These are phyloP conservation scores for Malassezia pachydermatis DNA, from an alignment of 1,284 basidiomycete genomes.

Conservation along the genomic window DNA sequence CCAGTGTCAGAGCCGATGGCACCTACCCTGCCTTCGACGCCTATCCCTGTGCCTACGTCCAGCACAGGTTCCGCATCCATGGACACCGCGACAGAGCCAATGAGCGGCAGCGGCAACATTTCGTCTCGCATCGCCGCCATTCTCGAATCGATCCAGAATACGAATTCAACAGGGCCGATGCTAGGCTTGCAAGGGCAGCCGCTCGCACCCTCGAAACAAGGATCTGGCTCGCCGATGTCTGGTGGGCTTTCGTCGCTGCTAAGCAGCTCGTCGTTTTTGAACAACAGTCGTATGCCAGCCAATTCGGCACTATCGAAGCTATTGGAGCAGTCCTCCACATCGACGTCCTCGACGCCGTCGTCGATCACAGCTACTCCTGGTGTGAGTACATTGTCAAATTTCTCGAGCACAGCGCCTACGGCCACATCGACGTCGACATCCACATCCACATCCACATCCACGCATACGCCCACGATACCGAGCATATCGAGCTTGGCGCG, in stretches of 20 bases:
- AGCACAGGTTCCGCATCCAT: neutral
- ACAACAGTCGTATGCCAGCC: constrained; percentile 2
- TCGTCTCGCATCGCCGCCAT: constrained; percentile 19
- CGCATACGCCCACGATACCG: neutral
- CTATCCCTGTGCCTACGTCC: neutral
- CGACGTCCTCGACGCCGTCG: neutral
- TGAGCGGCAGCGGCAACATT: constrained; percentile 7
- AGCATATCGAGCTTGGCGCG: too few species aligned
- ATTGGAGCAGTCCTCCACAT: constrained; percentile 4
- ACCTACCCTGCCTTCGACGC: neutral
- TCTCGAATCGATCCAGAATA: constrained; percentile 15
- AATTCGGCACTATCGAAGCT: constrained; percentile 14
- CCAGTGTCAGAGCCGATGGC: too few species aligned
- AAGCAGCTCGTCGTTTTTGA: constrained; percentile 1
- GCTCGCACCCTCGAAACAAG: constrained; percentile 13
- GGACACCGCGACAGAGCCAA: neutral
- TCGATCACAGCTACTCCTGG: too few species aligned
- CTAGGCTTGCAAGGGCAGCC: constrained; percentile 16
- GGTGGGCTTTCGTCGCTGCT: constrained; percentile 12
- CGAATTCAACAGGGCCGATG: constrained; percentile 14
- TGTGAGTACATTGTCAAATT: neutral
- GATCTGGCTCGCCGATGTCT: neutral
- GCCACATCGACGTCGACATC: neutral
- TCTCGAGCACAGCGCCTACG: neutral
- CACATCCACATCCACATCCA: neutral